Conservation (phyloP, 192 early-diverging fungal species). For the Chytriomyces sp. region DNA sequence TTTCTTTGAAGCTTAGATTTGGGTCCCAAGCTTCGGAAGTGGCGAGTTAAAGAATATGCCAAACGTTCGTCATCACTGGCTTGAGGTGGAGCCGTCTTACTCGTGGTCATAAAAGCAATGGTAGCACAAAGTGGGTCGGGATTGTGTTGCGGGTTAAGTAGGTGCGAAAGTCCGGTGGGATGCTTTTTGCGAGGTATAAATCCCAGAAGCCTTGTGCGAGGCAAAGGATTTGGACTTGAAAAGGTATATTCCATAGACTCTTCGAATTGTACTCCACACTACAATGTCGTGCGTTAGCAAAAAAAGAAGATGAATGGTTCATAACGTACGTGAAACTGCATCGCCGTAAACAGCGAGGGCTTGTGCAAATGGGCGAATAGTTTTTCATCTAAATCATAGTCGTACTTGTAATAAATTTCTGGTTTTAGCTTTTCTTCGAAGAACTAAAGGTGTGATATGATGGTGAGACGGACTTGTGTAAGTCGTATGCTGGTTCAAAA, state of each 20-base stretch:
- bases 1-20: conserved; percentile 39
- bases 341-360: conserved; percentile 51
- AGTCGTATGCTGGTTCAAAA: background rate
- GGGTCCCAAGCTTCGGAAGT: conserved; percentile 53
- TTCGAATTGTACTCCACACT: conserved; percentile 55
- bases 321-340: conserved; percentile 55
- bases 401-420: conserved; percentile 45
- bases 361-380: conserved; percentile 41
- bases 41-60: conserved; percentile 51
- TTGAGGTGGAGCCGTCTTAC: no score
- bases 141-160: background rate
- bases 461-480: background rate
- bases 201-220: conserved; percentile 31
- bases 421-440: conserved; percentile 49
- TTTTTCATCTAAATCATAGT: conserved; percentile 37
- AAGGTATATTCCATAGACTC: conserved; percentile 53
- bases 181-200: conserved; percentile 45
- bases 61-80: conserved; percentile 44
- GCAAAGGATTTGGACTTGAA: conserved; percentile 24
- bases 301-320: background rate
- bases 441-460: no score
- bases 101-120: no score
- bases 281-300: background rate
- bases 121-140: background rate
- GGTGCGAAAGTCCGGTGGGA: conserved; percentile 37